Percentiles rank a stretch among this genome's conserved stretches.
Conservation (phyloP, 1,284 basidiomycete species). For the Trametes versicolor region DNA sequence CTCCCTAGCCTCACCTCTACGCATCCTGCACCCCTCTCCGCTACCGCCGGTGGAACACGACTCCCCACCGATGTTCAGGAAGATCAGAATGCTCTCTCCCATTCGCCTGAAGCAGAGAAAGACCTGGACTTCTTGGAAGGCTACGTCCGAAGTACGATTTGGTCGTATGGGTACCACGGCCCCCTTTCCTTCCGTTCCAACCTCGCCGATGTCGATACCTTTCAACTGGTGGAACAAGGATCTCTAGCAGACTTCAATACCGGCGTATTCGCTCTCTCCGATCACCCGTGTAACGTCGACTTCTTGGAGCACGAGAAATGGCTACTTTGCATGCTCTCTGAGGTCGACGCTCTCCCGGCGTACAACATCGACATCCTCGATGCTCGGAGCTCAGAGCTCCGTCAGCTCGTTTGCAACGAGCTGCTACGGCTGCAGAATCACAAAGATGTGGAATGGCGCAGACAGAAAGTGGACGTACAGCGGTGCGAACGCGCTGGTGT, state of each 20-base stretch:
- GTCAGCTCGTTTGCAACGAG: not conserved
- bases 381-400: not conserved
- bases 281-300: not conserved
- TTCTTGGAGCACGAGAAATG: conserved; percentile 17
- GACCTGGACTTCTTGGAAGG: conserved; percentile 9
- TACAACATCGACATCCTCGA: not conserved
- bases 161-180: not conserved
- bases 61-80: too few relatives aligned
- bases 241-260: not conserved
- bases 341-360: not conserved
- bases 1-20: too few relatives aligned
- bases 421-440: conserved; percentile 6
- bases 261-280: conserved; percentile 4
- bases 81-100: too few relatives aligned
- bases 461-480: not conserved
- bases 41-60: too few relatives aligned
- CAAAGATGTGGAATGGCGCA: conserved; percentile 20
- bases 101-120: too few relatives aligned
- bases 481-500: not conserved
- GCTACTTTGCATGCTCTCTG: not conserved
- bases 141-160: not conserved
- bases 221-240: not conserved
- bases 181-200: not conserved
- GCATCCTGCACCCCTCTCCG: too few relatives aligned
- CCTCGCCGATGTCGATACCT: not conserved